Percentiles rank a stretch among this genome's conserved stretches.
phyloP scores from a whole-genome alignment of 2,329 filamentous ascomycete genomes.

The Cladosporium sp. region DNA sequence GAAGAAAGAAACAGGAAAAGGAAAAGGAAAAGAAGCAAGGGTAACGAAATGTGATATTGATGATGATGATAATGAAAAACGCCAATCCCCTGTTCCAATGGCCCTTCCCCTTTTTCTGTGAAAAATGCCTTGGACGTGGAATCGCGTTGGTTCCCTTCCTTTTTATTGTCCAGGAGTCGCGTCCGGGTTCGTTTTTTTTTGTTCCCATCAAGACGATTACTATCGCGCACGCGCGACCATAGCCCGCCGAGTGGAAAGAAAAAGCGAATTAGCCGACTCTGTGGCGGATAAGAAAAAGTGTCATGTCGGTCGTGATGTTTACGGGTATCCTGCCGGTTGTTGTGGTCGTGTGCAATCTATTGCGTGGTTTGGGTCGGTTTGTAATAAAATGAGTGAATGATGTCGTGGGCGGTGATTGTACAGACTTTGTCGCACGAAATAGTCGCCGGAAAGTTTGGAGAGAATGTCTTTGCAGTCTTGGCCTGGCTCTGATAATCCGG shows the following conservation, averaged over 20 bases:
- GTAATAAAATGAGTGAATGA: constrained; percentile 12
- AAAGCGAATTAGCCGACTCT: background rate
- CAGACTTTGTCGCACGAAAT: constrained; percentile 8
- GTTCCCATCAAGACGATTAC: background rate
- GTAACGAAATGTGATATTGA: background rate
- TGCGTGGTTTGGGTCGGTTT: constrained; percentile 14
- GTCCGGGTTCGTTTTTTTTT: background rate
- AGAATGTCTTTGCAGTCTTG: background rate
- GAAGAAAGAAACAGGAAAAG: background rate
- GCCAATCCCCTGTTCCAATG: constrained; percentile 5
- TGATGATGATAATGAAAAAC: background rate
- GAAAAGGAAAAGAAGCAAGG: background rate
- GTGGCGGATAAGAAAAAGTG: constrained; percentile 4
- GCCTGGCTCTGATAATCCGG: constrained; percentile 1
- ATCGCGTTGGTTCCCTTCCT: background rate
- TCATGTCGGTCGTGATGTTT: constrained; percentile 14
- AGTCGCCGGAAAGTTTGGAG: background rate
- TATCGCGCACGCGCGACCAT: constrained; percentile 19
- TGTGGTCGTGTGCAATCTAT: constrained; percentile 13
- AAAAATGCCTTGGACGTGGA: constrained; percentile 5
- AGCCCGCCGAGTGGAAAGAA: background rate
- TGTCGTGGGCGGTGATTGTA: constrained; percentile 18
- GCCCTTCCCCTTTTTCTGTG: background rate
- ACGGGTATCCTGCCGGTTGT: constrained; percentile 12
- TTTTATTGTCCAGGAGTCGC: constrained; percentile 3